Percentiles rank a stretch among this genome's conserved stretches.
These are phyloP conservation scores for Lipomyces yamadae DNA, from an alignment of 805 yeast species.

Conservation along the genomic window DNA sequence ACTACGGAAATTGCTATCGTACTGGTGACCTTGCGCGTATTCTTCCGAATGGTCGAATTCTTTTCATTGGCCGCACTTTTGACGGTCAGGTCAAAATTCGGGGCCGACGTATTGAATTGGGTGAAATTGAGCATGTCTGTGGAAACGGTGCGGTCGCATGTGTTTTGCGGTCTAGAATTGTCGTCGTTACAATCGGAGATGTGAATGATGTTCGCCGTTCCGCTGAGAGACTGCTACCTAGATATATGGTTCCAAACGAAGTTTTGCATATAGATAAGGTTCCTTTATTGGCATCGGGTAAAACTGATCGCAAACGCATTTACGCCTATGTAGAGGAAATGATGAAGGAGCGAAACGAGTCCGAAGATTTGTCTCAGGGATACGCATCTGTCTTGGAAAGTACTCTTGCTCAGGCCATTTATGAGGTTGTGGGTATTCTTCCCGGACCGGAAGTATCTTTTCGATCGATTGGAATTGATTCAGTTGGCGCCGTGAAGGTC, in stretches of 20 bases:
- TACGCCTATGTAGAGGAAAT: neutral
- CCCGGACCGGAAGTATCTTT: constrained; percentile 15
- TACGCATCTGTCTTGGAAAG: constrained; percentile 11
- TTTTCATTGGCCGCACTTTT: constrained; percentile 38
- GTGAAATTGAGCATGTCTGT: constrained; percentile 41
- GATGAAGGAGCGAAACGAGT: neutral
- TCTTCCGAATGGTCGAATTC: constrained; percentile 35
- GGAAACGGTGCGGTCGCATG: constrained; percentile 23
- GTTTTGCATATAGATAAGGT: constrained; percentile 18
- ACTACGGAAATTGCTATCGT: constrained; percentile 37
- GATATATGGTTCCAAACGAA: constrained; percentile 36
- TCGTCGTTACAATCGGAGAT: constrained; percentile 24
- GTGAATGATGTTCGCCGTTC: constrained; percentile 3
- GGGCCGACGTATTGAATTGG: constrained; percentile 45
- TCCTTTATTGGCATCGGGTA: constrained; percentile 39
- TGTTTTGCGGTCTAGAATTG: constrained; percentile 14
- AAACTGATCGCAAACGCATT: constrained; percentile 29
- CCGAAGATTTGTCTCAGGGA: neutral
- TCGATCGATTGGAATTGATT: constrained; percentile 29
- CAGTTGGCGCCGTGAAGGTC: constrained; percentile 23
- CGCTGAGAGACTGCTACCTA: constrained; percentile 28
- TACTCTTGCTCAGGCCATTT: constrained; percentile 8
- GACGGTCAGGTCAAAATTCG: constrained; percentile 44
- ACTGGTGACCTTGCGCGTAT: constrained; percentile 43
- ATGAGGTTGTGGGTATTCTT: constrained; percentile 3